phyloP scores from a whole-genome alignment of 352 stramenopile species.

The Phytophthora tubulina region DNA sequence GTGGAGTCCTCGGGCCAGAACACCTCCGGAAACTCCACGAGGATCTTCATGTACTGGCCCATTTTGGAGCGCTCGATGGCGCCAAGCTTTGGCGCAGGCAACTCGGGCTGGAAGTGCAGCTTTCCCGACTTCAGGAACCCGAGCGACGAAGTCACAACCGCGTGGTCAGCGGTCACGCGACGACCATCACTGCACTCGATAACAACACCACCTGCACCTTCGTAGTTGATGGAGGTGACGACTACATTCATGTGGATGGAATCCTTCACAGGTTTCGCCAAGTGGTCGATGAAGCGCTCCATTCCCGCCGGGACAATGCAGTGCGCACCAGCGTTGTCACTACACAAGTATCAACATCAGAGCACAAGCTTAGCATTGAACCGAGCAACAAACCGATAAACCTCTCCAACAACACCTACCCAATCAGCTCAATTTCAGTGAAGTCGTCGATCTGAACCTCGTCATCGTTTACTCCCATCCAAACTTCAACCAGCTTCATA shows the following conservation, averaged over 20 bases:
- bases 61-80: slow-evolving; percentile 66
- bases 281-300: slow-evolving; percentile 57
- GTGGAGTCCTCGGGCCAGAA: slow-evolving; percentile 67
- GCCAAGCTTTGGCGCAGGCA: slow-evolving; percentile 51
- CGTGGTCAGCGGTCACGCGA: slow-evolving; percentile 46
- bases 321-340: slow-evolving; percentile 60
- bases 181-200: slow-evolving; percentile 42
- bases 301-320: slow-evolving; percentile 62
- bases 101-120: slow-evolving; percentile 57
- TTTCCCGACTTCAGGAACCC: slow-evolving; percentile 57
- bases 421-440: slow-evolving; percentile 58
- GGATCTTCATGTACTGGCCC: slow-evolving; percentile 84
- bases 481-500: slow-evolving; percentile 62
- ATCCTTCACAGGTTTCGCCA: slow-evolving; percentile 41
- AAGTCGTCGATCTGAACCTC: slow-evolving; percentile 71
- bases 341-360: slow-evolving; percentile 16
- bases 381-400: not conserved
- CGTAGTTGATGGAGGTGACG: slow-evolving; percentile 46
- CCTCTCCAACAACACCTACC: slow-evolving; percentile 38
- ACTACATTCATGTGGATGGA: slow-evolving; percentile 44
- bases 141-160: slow-evolving; percentile 69
- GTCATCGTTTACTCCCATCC: slow-evolving; percentile 61
- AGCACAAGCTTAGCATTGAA: slow-evolving; percentile 7
- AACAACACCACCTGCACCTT: slow-evolving; percentile 35
- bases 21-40: slow-evolving; percentile 66